These are phyloP conservation scores for Chlamydomonas schloesseri DNA, from an alignment of 139 green algal species.

Conservation along the genomic window DNA sequence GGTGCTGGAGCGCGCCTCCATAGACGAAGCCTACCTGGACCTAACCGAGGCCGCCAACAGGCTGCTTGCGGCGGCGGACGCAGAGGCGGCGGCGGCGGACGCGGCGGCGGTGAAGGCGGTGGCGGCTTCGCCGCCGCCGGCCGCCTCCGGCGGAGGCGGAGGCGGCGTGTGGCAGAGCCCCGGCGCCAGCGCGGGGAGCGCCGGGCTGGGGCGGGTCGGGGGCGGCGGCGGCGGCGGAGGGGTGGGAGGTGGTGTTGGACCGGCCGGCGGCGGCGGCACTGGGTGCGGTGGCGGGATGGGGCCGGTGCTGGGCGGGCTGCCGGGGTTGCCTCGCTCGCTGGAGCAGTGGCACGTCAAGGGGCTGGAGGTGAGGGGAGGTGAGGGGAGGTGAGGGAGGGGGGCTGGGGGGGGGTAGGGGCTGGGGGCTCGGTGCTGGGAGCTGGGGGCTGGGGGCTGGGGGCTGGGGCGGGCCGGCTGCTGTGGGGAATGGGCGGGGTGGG, in stretches of 20 bases:
- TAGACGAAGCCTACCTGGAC: conserved; percentile 90
- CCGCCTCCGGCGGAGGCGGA: too few species aligned
- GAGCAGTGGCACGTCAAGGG: conserved; percentile 68
- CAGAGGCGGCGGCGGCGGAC: not conserved
- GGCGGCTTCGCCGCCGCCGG: too few species aligned
- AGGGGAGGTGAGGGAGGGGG: not conserved
- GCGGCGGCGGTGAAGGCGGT: not conserved
- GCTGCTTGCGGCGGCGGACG: conserved; percentile 44
- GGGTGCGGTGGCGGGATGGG: too few species aligned
- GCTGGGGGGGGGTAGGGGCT: not conserved
- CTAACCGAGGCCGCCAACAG: conserved; percentile 70
- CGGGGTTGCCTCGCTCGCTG: conserved; percentile 36
- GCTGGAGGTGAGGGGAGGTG: conserved; percentile 9
- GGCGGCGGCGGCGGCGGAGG: not conserved
- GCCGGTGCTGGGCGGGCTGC: not conserved
- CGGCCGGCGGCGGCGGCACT: not conserved
- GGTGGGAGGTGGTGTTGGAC: not conserved
- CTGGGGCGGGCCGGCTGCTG: too few species aligned
- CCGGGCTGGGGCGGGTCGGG: too few species aligned
- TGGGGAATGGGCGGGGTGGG: too few species aligned
- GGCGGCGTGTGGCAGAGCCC: too few species aligned
- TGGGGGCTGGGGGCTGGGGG: too few species aligned
- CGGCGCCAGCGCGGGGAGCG: too few species aligned
- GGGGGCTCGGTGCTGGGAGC: not conserved
- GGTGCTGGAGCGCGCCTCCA: conserved; percentile 79